These are phyloP conservation scores for Asterionellopsis glacialis DNA, from an alignment of 108 stramenopile species.

Conservation along the genomic window DNA sequence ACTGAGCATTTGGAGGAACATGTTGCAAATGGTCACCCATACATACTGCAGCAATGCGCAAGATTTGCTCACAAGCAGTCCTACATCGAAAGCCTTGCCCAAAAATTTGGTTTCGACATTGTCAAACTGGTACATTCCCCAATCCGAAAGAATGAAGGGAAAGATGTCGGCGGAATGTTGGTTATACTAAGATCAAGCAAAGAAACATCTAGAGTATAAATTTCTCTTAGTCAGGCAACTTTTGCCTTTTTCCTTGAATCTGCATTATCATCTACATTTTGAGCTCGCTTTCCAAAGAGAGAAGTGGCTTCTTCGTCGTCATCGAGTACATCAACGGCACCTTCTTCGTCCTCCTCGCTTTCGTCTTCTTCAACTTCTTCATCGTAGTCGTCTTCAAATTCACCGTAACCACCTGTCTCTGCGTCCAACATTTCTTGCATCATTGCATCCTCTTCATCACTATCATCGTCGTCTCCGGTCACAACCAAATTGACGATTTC, in stretches of 20 bases:
- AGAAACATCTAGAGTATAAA: no score
- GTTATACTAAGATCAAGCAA: slow-evolving; percentile 3
- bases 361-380: slow-evolving; percentile 20
- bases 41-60: slow-evolving; percentile 45
- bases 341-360: slow-evolving; percentile 24
- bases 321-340: not conserved
- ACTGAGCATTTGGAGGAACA: slow-evolving; percentile 47
- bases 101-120: slow-evolving; percentile 29
- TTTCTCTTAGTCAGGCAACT: no score
- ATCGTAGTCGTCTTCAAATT: slow-evolving; percentile 58
- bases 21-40: slow-evolving; percentile 13
- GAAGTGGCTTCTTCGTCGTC: slow-evolving; percentile 9
- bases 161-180: slow-evolving; percentile 18
- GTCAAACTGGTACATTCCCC: slow-evolving; percentile 1
- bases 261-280: no score
- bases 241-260: no score
- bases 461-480: slow-evolving; percentile 30
- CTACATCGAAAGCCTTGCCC: slow-evolving; percentile 35
- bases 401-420: slow-evolving; percentile 46
- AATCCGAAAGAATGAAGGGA: slow-evolving; percentile 30
- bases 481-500: not conserved
- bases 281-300: slow-evolving; percentile 6
- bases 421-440: slow-evolving; percentile 66
- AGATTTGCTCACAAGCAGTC: slow-evolving; percentile 53
- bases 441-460: slow-evolving; percentile 64